These are phyloP conservation scores for Coemansia sp. DNA, from an alignment of 192 early-diverging fungal genomes.

Conservation along the genomic window DNA sequence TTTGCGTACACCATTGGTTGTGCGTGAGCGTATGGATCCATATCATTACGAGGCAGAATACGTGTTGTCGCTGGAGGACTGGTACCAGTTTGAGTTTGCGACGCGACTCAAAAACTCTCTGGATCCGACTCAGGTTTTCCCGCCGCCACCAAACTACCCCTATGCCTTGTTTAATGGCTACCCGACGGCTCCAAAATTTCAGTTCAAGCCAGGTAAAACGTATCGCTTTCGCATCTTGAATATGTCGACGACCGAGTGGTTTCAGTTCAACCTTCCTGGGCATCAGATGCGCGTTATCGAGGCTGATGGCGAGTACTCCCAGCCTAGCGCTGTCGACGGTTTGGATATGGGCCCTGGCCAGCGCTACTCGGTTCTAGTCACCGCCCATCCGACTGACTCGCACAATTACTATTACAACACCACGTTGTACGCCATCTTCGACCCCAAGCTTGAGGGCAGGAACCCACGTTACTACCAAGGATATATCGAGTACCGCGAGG, in stretches of 20 bases:
- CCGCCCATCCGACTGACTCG: conserved; percentile 55
- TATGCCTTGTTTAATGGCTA: conserved; percentile 58
- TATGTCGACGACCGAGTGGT: conserved; percentile 69
- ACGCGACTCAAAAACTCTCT: conserved; percentile 41
- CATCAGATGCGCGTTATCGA: conserved; percentile 77
- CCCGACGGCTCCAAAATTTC: conserved; percentile 19
- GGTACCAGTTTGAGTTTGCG: conserved; percentile 54
- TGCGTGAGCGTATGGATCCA: conserved; percentile 58
- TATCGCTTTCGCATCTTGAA: conserved; percentile 81
- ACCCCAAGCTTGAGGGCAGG: conserved; percentile 44
- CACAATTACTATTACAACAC: conserved; percentile 69
- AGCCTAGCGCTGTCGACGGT: conserved; percentile 54
- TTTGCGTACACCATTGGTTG: conserved; percentile 66
- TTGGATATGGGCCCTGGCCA: conserved; percentile 68
- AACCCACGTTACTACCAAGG: conserved; percentile 35
- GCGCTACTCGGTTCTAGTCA: conserved; percentile 78
- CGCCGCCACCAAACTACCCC: conserved; percentile 62
- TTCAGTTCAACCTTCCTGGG: conserved; percentile 69
- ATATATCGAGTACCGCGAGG: conserved; percentile 16
- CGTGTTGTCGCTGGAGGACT: conserved; percentile 65
- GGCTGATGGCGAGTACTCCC: conserved; percentile 64
- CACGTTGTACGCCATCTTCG: conserved; percentile 65
- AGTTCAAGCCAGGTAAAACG: conserved; percentile 68
- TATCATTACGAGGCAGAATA: conserved; percentile 66
- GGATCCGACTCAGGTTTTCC: conserved; percentile 56